Evolutionary conservation across 192 early-diverging fungal species (phyloP).

Genomic region (Coemansia sp.): DNA sequence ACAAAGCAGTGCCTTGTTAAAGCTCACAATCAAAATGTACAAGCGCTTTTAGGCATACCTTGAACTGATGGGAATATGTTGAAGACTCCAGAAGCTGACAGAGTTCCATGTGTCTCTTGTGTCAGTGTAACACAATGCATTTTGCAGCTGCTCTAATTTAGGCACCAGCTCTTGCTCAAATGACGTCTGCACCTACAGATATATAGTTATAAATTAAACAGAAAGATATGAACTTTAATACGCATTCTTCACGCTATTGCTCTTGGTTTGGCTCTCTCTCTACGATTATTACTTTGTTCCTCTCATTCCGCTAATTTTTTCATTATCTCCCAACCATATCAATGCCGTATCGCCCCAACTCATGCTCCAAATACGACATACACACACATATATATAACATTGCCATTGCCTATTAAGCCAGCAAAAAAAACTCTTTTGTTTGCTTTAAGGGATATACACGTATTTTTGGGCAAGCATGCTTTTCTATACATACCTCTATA

Average conservation of each 20-base stretch:
- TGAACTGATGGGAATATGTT: conserved; percentile 19
- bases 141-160: conserved; percentile 14
- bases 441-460: neutral
- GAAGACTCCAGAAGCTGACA: conserved; percentile 19
- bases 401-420: too few relatives aligned
- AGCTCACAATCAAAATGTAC: neutral
- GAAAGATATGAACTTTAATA: neutral
- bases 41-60: conserved; percentile 24
- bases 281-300: too few relatives aligned
- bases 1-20: neutral
- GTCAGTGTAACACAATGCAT: conserved; percentile 23
- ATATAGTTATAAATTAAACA: neutral
- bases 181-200: conserved; percentile 8
- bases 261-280: neutral
- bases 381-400: too few relatives aligned
- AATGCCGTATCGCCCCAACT: too few relatives aligned
- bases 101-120: conserved; percentile 38
- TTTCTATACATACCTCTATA: neutral
- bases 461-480: neutral
- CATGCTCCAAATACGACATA: too few relatives aligned
- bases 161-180: conserved; percentile 1
- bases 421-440: too few relatives aligned
- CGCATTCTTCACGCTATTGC: too few relatives aligned
- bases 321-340: too few relatives aligned
- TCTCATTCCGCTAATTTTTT: too few relatives aligned